Percentiles rank a stretch among this genome's conserved stretches.
Evolutionary conservation across 257 asterid genomes (phyloP).

Genomic region (Catharanthus roseus): DNA sequence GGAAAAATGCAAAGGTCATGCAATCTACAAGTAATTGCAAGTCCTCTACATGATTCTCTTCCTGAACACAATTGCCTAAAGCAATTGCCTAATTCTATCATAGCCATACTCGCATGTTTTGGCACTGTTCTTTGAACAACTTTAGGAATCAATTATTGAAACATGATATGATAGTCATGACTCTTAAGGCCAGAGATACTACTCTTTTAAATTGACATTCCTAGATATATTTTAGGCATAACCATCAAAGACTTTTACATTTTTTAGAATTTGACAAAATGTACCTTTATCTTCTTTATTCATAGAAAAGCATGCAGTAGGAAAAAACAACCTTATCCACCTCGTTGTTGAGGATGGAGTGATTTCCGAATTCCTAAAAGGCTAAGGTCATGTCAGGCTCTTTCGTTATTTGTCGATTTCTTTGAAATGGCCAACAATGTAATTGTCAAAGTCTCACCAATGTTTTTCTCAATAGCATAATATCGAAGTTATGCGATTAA

Average conservation of each 20-base stretch:
- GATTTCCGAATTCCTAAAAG: not conserved
- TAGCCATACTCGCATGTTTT: not conserved
- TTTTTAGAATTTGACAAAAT: not conserved
- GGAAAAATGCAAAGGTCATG: not conserved
- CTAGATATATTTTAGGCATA: not conserved
- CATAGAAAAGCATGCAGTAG: not conserved
- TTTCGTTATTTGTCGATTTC: not conserved
- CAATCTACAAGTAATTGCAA: not conserved
- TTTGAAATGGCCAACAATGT: not conserved
- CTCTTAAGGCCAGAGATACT: not conserved
- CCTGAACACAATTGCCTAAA: not conserved
- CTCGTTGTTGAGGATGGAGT: not conserved
- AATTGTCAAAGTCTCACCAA: not conserved
- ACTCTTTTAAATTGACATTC: not conserved
- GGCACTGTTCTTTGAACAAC: not conserved
- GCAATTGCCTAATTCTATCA: not conserved
- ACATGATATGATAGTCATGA: no score
- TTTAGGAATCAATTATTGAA: not conserved
- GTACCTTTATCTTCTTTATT: not conserved
- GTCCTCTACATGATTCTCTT: not conserved
- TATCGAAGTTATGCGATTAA: not conserved
- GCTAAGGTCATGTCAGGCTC: not conserved
- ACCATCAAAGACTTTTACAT: not conserved
- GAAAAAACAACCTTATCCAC: not conserved
- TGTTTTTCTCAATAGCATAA: not conserved